These are phyloP conservation scores for Cinnamomum chago DNA, from an alignment of 164 flowering plant species.

Conservation along the genomic window DNA sequence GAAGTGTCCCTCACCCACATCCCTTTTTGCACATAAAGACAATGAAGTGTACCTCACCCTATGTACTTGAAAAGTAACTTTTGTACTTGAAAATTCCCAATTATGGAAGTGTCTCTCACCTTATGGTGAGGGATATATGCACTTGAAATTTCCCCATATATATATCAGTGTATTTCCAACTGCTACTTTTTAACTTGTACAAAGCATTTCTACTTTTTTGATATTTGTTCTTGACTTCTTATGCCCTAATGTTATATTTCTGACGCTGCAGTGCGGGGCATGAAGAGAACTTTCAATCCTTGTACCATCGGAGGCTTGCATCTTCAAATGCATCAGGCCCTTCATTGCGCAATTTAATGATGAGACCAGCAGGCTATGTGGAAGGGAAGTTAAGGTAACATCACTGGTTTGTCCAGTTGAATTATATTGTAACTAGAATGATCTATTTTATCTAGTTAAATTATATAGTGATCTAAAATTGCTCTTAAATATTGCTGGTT, in stretches of 20 bases:
- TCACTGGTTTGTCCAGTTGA: background rate
- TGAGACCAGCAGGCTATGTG: slow-evolving; percentile 44
- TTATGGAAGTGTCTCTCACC: too few relatives aligned
- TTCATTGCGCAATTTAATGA: slow-evolving; percentile 54
- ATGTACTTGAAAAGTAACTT: too few relatives aligned
- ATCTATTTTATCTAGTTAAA: background rate
- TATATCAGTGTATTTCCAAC: too few relatives aligned
- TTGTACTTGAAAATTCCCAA: too few relatives aligned
- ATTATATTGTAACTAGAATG: background rate
- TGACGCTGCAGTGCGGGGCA: slow-evolving; percentile 53
- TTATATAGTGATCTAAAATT: background rate
- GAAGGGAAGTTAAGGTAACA: slow-evolving; percentile 71
- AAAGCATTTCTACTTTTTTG: too few relatives aligned
- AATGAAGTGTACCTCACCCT: too few relatives aligned
- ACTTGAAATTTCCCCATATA: too few relatives aligned
- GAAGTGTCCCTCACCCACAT: too few relatives aligned
- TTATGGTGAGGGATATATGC: too few relatives aligned
- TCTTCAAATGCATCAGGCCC: slow-evolving; percentile 55
- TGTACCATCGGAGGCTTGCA: slow-evolving; percentile 51
- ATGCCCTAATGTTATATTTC: background rate
- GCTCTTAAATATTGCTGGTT: background rate
- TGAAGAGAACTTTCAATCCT: slow-evolving; percentile 54
- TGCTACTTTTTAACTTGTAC: too few relatives aligned
- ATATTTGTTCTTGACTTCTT: too few relatives aligned
- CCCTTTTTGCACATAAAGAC: too few relatives aligned